Evolutionary conservation across 345 rosid genomes (phyloP), one percentile per base, ranked within the genome.

Genomic region (Aegle marmelos): DNA sequence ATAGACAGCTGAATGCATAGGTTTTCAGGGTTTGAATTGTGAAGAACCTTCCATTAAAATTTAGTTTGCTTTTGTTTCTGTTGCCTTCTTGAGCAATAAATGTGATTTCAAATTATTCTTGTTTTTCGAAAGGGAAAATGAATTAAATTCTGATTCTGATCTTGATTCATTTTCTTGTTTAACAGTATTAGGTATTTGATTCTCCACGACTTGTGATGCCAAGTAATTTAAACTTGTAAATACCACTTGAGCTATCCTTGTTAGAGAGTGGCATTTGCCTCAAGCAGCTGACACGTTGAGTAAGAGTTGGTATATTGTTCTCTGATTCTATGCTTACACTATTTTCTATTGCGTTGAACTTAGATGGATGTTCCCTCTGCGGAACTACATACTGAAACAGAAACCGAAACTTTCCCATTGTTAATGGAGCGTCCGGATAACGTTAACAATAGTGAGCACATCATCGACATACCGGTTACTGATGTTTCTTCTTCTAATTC

Each of bases 281-380:
- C 31, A 24, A 22, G 21, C 17, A 41, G 77, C 48, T 39, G 54
- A n/a, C 61, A 41, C 75, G 69, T 50, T 63, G 68, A 58, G 31
- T 61, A 34, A 57, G 17, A 77, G 62, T 68, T 56, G 39, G 71
- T 81, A 28, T 82, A 56, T 78, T 50, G 78, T 60, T 68, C 25
- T 63, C 25, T 36, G 85, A 72, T 83, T 83, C 90, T 87, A 90
- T 90, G 96, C 85, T 76, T 80, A 81, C 80, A 6, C 34, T 68
- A 56, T 73, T 72, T 74, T 61, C 69, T 19, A 17, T 71, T 64
- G 86, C 36, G 84, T 76, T 67, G 85, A 79, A 85, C 82, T 82
- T 89, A 89, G 92, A 95, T 93, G 98, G 97, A 89, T 83, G 92
- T 88, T 88, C 85, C 92, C 87, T 82, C 86, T 48, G 61, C 54